Conservation (phyloP, 2,329 filamentous ascomycete genomes). For the Sarocladiaceae sp. region DNA sequence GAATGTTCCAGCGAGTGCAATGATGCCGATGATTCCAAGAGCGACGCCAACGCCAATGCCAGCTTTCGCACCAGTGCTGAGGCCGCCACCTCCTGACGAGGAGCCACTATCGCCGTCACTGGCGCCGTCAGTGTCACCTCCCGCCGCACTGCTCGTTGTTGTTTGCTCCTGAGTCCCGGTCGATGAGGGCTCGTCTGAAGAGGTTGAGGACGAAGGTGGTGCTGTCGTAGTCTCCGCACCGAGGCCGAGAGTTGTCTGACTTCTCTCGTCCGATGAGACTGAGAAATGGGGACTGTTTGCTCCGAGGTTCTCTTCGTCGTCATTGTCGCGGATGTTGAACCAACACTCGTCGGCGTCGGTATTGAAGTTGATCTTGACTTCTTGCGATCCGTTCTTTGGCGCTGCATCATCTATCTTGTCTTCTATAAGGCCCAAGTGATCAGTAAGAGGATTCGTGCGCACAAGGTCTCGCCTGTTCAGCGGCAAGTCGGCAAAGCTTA, state of each 20-base stretch:
- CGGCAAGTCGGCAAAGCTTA: too few relatives aligned
- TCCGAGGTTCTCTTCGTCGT: not conserved
- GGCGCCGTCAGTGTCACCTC: not conserved
- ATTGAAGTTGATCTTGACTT: constrained; percentile 17
- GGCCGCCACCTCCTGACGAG: not conserved
- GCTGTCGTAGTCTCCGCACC: not conserved
- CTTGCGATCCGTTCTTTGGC: constrained; percentile 10
- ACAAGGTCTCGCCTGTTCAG: too few relatives aligned
- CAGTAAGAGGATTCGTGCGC: not conserved
- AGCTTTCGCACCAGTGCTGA: constrained; percentile 9
- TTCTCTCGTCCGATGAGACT: constrained; percentile 1
- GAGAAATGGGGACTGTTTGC: constrained; percentile 7
- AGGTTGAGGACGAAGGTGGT: not conserved
- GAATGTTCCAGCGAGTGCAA: not conserved
- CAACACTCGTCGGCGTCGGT: constrained; percentile 17
- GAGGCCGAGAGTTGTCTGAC: constrained; percentile 4
- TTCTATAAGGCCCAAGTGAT: constrained; percentile 6
- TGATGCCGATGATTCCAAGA: constrained; percentile 6
- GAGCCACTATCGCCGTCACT: not conserved
- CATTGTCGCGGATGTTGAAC: constrained; percentile 10
- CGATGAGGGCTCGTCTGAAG: not conserved
- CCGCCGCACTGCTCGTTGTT: not conserved
- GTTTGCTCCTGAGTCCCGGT: not conserved
- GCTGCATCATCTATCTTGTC: constrained; percentile 5
- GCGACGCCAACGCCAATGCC: constrained; percentile 10